Conservation (phyloP, 306 rosid species). For the Acacia acuminata region DNA sequence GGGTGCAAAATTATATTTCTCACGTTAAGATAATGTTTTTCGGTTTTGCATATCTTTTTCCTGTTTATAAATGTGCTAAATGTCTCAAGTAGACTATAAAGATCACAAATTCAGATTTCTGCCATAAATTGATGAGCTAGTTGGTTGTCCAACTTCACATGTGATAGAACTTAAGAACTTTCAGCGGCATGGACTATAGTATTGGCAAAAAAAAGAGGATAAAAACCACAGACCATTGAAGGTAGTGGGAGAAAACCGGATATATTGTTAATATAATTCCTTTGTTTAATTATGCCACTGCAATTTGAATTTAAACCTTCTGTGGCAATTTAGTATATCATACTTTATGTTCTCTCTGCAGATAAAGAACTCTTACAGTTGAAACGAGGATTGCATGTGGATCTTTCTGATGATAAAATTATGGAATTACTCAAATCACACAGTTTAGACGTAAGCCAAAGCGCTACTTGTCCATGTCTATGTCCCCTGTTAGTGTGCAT, state of each 20-base stretch:
- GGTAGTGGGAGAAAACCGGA: background rate
- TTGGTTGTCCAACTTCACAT: background rate
- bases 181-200: background rate
- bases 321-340: slow-evolving; percentile 31
- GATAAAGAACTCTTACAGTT: slow-evolving; percentile 51
- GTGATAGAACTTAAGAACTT: background rate
- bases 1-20: background rate
- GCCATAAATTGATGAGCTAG: background rate
- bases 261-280: background rate
- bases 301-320: slow-evolving; percentile 14
- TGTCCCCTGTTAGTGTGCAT: slow-evolving; percentile 8
- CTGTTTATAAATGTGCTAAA: background rate
- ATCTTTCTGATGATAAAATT: slow-evolving; percentile 65
- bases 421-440: slow-evolving; percentile 67
- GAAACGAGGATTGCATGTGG: slow-evolving; percentile 49
- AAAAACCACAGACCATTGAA: background rate
- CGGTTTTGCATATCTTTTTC: background rate
- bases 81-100: background rate
- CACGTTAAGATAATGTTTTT: background rate
- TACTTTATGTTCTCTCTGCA: slow-evolving; percentile 37
- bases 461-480: slow-evolving; percentile 31
- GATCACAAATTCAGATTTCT: background rate
- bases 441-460: slow-evolving; percentile 68
- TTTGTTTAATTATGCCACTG: slow-evolving; percentile 28
- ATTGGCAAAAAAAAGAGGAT: background rate